Conservation (phyloP, 805 yeast genomes). For the Sungouiozyma ichnusensis region DNA sequence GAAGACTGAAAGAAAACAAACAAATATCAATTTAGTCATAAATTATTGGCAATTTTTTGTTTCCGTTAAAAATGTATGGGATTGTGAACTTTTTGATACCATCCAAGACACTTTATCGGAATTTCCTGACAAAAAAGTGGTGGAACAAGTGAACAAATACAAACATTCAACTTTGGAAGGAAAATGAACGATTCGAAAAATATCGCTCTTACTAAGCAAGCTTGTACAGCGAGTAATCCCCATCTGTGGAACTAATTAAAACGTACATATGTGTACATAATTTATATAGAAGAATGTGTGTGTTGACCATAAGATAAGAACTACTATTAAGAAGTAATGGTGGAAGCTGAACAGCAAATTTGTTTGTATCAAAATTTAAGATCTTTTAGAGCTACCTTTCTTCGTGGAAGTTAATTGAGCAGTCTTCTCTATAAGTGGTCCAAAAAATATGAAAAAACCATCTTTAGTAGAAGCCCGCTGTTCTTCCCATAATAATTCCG, state of each 20-base stretch:
- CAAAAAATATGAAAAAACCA: slow-evolving; percentile 92
- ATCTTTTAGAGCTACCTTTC: not conserved
- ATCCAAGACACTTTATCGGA: not conserved
- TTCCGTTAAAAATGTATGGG: not conserved
- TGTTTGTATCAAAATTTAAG: not conserved
- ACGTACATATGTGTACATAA: too few relatives aligned
- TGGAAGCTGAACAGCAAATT: not conserved
- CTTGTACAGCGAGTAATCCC: too few relatives aligned
- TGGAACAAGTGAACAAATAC: not conserved
- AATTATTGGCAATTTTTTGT: slow-evolving; percentile 33
- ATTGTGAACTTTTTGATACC: not conserved
- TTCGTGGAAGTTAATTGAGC: not conserved
- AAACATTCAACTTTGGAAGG: not conserved
- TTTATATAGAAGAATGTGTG: too few relatives aligned
- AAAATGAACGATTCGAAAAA: not conserved
- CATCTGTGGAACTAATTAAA: not conserved
- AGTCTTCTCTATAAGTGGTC: slow-evolving; percentile 63
- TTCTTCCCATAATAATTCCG: slow-evolving; percentile 87
- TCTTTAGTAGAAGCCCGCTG: slow-evolving; percentile 86
- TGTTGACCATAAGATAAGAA: not conserved
- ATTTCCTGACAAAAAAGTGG: not conserved
- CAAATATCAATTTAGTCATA: slow-evolving; percentile 29
- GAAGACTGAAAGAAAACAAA: slow-evolving; percentile 13
- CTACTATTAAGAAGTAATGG: too few relatives aligned
- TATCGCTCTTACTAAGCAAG: not conserved